A percentile compares a stretch with the other conserved stretches of the same genome.
phyloP scores from a whole-genome alignment of 2,329 filamentous ascomycete species.

The Geosmithia putterillii region DNA sequence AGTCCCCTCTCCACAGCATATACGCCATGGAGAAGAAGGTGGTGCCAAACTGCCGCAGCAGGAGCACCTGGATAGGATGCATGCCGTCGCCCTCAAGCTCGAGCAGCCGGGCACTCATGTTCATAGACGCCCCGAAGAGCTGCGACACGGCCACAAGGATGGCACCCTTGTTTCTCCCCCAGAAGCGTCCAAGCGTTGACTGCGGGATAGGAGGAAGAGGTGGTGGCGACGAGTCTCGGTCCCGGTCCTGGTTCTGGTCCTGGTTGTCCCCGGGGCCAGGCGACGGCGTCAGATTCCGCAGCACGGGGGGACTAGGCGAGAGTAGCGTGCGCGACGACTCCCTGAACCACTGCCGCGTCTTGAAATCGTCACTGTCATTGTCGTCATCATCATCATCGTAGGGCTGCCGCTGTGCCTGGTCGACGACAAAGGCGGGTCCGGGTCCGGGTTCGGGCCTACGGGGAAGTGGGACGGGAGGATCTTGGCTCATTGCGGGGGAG shows the following conservation, averaged over 20 bases:
- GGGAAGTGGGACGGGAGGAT: not conserved
- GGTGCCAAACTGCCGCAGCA: conserved; percentile 68
- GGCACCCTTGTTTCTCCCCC: conserved; percentile 58
- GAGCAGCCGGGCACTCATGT: conserved; percentile 63
- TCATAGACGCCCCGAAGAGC: conserved; percentile 77
- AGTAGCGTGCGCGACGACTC: conserved; percentile 2
- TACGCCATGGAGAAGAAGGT: conserved; percentile 53
- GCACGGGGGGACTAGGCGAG: conserved; percentile 9
- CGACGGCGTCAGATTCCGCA: conserved; percentile 7
- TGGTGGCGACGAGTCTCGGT: too few relatives aligned
- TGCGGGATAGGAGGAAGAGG: not conserved
- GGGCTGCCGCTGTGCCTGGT: not conserved
- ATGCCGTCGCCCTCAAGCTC: conserved; percentile 61
- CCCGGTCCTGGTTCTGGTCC: too few relatives aligned
- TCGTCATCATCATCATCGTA: not conserved
- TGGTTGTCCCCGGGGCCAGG: not conserved
- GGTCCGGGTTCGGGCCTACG: not conserved
- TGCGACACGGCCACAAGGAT: conserved; percentile 63
- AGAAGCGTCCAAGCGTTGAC: conserved; percentile 26
- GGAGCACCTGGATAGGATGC: conserved; percentile 76
- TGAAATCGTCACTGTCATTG: not conserved
- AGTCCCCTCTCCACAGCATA: conserved; percentile 59
- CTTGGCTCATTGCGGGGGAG: too few relatives aligned
- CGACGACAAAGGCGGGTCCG: not conserved
- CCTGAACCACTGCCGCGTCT: not conserved